Conservation (phyloP, 1,284 basidiomycete genomes). For the Takashimella tepidaria region DNA sequence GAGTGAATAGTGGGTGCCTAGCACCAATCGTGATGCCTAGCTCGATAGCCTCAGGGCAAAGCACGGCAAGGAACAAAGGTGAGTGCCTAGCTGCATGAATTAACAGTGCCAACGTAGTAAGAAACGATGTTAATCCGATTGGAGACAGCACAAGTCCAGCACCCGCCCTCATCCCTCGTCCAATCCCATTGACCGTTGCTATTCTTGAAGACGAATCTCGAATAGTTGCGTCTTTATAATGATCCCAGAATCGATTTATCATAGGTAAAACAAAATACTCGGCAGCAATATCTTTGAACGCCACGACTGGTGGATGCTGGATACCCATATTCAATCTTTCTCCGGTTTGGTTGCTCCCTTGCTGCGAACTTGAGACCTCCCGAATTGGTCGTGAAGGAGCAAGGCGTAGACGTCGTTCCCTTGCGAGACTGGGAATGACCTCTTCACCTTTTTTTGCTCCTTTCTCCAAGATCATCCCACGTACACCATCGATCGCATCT, state of each 20-base stretch:
- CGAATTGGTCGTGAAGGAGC: constrained; percentile 36
- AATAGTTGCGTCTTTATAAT: constrained; percentile 71
- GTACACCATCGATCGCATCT: constrained; percentile 29
- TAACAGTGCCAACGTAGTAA: constrained; percentile 73
- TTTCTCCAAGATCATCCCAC: constrained; percentile 35
- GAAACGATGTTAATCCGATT: constrained; percentile 64
- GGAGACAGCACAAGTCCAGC: constrained; percentile 74
- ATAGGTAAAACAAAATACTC: constrained; percentile 82
- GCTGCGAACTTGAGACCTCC: constrained; percentile 13
- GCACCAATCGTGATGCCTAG: constrained; percentile 72
- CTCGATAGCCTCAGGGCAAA: constrained; percentile 75
- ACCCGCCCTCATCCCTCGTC: constrained; percentile 59
- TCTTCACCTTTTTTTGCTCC: constrained; percentile 44
- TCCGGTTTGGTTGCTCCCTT: constrained; percentile 24
- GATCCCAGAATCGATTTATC: constrained; percentile 84
- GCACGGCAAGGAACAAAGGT: constrained; percentile 67
- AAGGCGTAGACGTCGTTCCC: constrained; percentile 71
- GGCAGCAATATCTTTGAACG: constrained; percentile 70
- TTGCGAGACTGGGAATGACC: constrained; percentile 56
- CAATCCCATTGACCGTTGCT: constrained; percentile 55
- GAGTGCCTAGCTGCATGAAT: constrained; percentile 74
- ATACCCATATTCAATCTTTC: constrained; percentile 1
- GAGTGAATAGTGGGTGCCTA: constrained; percentile 53
- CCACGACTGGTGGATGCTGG: constrained; percentile 25
- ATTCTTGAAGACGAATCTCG: too few species aligned